Conservation (phyloP, 345 rosid genomes). For the Populus davidiana region DNA sequence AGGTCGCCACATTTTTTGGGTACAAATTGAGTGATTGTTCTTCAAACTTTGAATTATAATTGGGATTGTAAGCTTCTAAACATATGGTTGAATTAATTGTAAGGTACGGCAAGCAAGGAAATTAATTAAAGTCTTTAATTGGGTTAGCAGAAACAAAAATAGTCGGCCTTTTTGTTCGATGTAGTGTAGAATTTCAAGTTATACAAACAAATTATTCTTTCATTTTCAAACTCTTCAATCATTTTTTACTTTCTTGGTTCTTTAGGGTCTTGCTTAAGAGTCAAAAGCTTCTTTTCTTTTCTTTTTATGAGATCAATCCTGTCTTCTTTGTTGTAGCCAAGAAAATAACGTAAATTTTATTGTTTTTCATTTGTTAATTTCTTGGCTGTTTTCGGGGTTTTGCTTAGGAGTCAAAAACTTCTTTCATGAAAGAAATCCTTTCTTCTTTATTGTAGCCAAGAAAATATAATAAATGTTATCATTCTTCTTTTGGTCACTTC, state of each 20-base stretch:
- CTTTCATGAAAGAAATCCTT: background rate
- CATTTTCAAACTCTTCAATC: no score
- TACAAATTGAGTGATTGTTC: background rate
- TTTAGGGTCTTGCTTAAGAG: no score
- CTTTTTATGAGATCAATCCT: no score
- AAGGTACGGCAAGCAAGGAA: no score
- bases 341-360: no score
- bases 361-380: no score
- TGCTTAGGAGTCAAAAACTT: background rate
- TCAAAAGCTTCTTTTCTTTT: background rate
- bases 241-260: no score
- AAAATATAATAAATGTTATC: constrained; percentile 15
- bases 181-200: background rate
- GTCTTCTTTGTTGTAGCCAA: no score
- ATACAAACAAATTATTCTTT: background rate
- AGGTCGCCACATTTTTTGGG: background rate
- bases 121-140: background rate
- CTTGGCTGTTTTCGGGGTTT: background rate
- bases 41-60: no score
- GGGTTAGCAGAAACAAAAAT: constrained; percentile 4
- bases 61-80: background rate
- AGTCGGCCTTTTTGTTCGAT: constrained; percentile 53
- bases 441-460: constrained; percentile 15
- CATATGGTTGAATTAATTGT: no score
- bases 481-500: constrained; percentile 2